Base-by-base conservation (phyloP, 2,329 filamentous ascomycete genomes). In the Thermoascus crustaceus region DNA sequence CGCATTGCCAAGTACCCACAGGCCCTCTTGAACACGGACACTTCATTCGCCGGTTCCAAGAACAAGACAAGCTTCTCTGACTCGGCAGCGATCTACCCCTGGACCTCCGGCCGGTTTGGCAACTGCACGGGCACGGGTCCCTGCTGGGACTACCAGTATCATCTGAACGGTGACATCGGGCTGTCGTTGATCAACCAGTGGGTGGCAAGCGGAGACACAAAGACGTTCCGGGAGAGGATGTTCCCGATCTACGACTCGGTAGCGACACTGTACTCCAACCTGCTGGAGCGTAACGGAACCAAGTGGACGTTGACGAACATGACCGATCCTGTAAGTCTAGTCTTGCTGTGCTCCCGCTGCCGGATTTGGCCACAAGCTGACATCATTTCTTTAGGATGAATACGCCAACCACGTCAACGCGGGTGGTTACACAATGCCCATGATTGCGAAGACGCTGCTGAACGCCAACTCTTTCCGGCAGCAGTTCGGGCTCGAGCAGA, bases 71-170 rank as follows among this genome's bases (percentile, higher is more conserved):
- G 58, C 5, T 80, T 78, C 48, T 72, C 71, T 1, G 54, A 64
- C 1, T 68, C 71, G 4, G 73, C 76, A 13, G 77, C 78, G 0
- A 70, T 78, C 1, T 85, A 73, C 47, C 72, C 79, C 1, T 85
- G 80, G 80, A 83, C 78, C 0, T 74, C 73, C 45, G 78, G 75
- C 6, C 61, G 78, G 4, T 79, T 69, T 48, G 80, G 80, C 2
- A 83, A 84, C 47, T 84, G 80, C 48, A 84, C 80, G 0, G 70
- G 66, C 2, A 74, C 72, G 3, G 73, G 73, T 2, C 69, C 73
- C 17, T 84, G 80, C 53, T 80, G 78, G 46, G 79, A 84, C 53
- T 83, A 84, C 44, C 70, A 84, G 51, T 85, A 84, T 47, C 80
- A 84, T 53, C 47, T 84, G 23, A 83, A 83, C 46, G 76, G 78